Percentiles rank a stretch among this genome's conserved stretches.
phyloP scores from a whole-genome alignment of 2,329 filamentous ascomycete species.

The Trichoderma koningiopsis region DNA sequence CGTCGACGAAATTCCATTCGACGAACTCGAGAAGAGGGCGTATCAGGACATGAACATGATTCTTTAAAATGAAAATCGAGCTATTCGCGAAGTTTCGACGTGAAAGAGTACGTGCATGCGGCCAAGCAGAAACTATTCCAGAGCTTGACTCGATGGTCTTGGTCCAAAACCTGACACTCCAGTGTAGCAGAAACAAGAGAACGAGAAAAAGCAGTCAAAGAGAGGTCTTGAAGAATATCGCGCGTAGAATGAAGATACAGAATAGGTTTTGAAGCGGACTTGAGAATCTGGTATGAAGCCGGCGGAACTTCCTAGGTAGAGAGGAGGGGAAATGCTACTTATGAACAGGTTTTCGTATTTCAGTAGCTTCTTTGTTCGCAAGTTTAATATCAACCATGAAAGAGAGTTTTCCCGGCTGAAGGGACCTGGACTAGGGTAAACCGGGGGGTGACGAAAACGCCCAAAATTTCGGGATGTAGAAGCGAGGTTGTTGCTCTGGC shows the following conservation, averaged over 20 bases:
- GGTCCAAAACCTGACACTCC: background rate
- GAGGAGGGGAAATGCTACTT: background rate
- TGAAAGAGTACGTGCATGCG: too few relatives aligned
- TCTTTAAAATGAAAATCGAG: background rate
- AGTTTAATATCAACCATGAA: background rate
- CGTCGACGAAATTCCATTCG: background rate
- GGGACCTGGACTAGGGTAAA: background rate
- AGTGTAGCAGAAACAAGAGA: background rate
- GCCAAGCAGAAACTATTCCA: background rate
- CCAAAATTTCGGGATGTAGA: conserved; percentile 8
- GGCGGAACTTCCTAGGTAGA: background rate
- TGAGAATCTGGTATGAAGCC: background rate
- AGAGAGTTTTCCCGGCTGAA: background rate
- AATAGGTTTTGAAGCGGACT: background rate
- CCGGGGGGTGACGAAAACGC: background rate
- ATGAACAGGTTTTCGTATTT: background rate
- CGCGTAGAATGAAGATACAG: background rate
- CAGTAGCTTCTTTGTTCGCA: background rate
- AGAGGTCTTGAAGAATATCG: background rate
- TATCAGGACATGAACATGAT: background rate
- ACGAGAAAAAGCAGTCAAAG: background rate
- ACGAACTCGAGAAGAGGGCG: background rate
- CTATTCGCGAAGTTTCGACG: background rate
- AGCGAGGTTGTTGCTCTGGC: conserved; percentile 3
- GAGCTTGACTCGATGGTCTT: background rate